Conservation (phyloP, 257 asterid genomes). For the Mitragyna speciosa region DNA sequence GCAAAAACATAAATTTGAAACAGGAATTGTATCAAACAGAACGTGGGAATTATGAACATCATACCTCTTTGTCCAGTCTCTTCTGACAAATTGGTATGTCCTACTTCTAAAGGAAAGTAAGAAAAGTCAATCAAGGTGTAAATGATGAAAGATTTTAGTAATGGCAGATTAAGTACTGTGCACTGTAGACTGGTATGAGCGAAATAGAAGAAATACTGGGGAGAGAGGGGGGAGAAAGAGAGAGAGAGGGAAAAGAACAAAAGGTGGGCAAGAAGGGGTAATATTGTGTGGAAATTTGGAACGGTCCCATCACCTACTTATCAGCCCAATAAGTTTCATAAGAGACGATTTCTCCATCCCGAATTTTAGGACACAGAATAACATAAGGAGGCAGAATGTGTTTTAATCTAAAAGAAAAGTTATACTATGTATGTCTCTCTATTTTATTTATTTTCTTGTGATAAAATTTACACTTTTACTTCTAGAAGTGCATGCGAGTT, state of each 20-base stretch:
- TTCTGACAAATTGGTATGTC: slow-evolving; percentile 7
- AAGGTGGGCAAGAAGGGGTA: neutral
- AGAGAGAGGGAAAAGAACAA: slow-evolving; percentile 1
- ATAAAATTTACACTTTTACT: too few species aligned
- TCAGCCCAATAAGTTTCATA: slow-evolving; percentile 3
- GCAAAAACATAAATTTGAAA: neutral
- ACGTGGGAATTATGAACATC: neutral
- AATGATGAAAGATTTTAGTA: slow-evolving; percentile 15
- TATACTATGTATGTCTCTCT: too few species aligned
- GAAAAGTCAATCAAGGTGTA: slow-evolving; percentile 10
- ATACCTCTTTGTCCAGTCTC: slow-evolving; percentile 11
- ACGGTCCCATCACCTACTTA: slow-evolving; percentile 16
- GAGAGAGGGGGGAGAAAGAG: too few species aligned
- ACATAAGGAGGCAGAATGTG: too few species aligned
- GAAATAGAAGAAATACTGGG: slow-evolving; percentile 27
- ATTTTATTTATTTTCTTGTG: too few species aligned
- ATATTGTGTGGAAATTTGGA: neutral
- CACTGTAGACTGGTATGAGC: slow-evolving; percentile 10
- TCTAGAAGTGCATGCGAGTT: too few species aligned
- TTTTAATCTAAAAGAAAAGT: too few species aligned
- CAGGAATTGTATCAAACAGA: neutral
- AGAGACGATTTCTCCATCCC: neutral
- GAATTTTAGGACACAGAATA: too few species aligned
- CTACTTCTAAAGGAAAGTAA: neutral
- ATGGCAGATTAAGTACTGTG: neutral